Percentiles rank a stretch among this genome's conserved stretches.
Conservation (phyloP, 176 grass and related monocot genomes). For the Eleusine indica region DNA sequence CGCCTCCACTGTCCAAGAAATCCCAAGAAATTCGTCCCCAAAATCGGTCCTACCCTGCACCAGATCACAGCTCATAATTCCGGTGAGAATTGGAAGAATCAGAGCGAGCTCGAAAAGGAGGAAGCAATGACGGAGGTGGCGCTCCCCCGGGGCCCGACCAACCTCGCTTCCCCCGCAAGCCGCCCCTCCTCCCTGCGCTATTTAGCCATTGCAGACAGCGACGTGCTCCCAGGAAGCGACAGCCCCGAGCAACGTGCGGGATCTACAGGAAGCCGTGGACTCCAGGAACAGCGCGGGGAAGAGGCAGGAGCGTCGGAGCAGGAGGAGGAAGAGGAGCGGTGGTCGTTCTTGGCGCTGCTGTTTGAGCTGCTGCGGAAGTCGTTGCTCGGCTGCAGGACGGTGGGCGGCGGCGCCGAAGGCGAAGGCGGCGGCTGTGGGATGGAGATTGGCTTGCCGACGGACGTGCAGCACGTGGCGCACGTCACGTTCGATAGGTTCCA, state of each 20-base stretch:
- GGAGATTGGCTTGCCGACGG: slow-evolving; percentile 89
- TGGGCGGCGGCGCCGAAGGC: slow-evolving; percentile 20
- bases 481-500: slow-evolving; percentile 92
- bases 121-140: slow-evolving; percentile 71
- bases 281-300: slow-evolving; percentile 22
- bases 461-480: slow-evolving; percentile 84
- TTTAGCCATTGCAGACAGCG: slow-evolving; percentile 42
- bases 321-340: slow-evolving; percentile 48
- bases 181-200: slow-evolving; percentile 38
- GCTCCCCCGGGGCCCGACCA: slow-evolving; percentile 54
- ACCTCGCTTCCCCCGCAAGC: slow-evolving; percentile 63
- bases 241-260: slow-evolving; percentile 7
- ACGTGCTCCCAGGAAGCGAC: slow-evolving; percentile 42
- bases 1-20: slow-evolving; percentile 40
- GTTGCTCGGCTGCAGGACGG: slow-evolving; percentile 72
- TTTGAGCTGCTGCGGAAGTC: slow-evolving; percentile 72
- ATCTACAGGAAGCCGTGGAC: slow-evolving; percentile 35
- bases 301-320: slow-evolving; percentile 28
- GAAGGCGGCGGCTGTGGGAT: slow-evolving; percentile 49
- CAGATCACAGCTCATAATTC: slow-evolving; percentile 49
- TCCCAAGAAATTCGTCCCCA: slow-evolving; percentile 3
- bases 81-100: slow-evolving; percentile 37
- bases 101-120: slow-evolving; percentile 40
- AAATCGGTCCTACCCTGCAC: slow-evolving; percentile 51
- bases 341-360: slow-evolving; percentile 75